Conservation (phyloP, 352 stramenopile genomes). For the Peronosclerospora sorghi region DNA sequence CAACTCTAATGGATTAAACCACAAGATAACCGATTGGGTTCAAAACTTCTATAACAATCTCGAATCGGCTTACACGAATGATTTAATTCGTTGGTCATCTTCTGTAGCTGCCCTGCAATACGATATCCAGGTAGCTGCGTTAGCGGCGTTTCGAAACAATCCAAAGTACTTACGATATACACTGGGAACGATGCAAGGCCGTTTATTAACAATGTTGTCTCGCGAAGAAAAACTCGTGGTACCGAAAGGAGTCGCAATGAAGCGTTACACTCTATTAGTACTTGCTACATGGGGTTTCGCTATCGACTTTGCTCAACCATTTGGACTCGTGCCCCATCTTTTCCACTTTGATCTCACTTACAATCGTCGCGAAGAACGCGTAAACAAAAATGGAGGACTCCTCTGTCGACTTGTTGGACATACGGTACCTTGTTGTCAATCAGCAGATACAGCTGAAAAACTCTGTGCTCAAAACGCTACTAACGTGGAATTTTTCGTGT, state of each 20-base stretch:
- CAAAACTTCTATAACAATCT: constrained; percentile 15
- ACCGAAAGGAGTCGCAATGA: constrained; percentile 16
- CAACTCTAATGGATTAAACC: constrained; percentile 1
- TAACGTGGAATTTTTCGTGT: constrained; percentile 28
- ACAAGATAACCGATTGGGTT: constrained; percentile 17
- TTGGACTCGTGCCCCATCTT: constrained; percentile 27
- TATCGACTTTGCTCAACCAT: constrained; percentile 20
- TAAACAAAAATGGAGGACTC: constrained; percentile 18
- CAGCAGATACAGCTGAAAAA: neutral
- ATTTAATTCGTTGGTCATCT: constrained; percentile 17
- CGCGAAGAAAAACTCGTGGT: constrained; percentile 19
- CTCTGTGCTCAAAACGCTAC: neutral
- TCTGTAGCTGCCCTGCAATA: constrained; percentile 34
- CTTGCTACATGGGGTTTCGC: constrained; percentile 21
- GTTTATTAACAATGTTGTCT: constrained; percentile 34
- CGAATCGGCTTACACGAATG: constrained; percentile 11
- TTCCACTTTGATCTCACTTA: constrained; percentile 33
- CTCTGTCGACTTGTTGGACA: constrained; percentile 29
- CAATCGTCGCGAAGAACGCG: constrained; percentile 19
- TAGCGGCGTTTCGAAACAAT: constrained; percentile 38
- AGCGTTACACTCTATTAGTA: constrained; percentile 22
- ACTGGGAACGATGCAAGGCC: constrained; percentile 34
- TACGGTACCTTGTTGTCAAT: constrained; percentile 29
- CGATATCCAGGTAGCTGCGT: constrained; percentile 29
- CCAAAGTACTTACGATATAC: constrained; percentile 24